phyloP scores from a whole-genome alignment of 129 eudicot species.

The Flaveria ramosissima region DNA sequence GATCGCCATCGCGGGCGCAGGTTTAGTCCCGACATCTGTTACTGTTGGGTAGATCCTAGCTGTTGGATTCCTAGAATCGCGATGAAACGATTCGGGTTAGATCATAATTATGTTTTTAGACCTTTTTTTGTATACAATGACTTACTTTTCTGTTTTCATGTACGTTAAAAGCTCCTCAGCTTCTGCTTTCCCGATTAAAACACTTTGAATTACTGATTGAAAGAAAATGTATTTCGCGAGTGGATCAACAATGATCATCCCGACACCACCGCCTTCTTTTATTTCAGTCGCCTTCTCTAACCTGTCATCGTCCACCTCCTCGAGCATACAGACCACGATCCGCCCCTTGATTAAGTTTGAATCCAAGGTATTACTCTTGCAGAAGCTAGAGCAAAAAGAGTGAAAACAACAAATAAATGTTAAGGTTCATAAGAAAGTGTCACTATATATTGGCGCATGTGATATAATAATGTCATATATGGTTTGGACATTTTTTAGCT shows the following conservation, averaged over 20 bases:
- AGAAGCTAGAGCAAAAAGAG: conserved; percentile 45
- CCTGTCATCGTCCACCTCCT: conserved; percentile 32
- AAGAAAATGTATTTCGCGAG: conserved; percentile 30
- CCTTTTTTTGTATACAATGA: not conserved
- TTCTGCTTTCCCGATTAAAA: conserved; percentile 47
- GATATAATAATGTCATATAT: not conserved
- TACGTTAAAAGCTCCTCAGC: conserved; percentile 52
- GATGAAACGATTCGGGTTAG: not conserved
- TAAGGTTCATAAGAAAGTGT: not conserved
- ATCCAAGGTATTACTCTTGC: conserved; percentile 55
- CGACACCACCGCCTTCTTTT: conserved; percentile 60
- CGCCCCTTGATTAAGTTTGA: conserved; percentile 54
- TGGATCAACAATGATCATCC: conserved; percentile 58
- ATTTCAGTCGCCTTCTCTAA: conserved; percentile 39
- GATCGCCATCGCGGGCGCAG: conserved; percentile 56
- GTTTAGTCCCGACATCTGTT: conserved; percentile 44
- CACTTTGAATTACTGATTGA: conserved; percentile 42
- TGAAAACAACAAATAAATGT: not conserved
- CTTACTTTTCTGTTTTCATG: conserved; percentile 51
- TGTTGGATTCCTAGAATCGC: conserved; percentile 47
- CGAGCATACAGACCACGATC: conserved; percentile 61
- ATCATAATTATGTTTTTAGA: not conserved
- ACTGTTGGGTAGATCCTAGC: conserved; percentile 55
- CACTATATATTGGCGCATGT: not conserved
- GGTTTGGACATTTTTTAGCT: not conserved